These are phyloP conservation scores for Syzygium oleosum DNA, from an alignment of 345 rosid genomes.

Conservation along the genomic window DNA sequence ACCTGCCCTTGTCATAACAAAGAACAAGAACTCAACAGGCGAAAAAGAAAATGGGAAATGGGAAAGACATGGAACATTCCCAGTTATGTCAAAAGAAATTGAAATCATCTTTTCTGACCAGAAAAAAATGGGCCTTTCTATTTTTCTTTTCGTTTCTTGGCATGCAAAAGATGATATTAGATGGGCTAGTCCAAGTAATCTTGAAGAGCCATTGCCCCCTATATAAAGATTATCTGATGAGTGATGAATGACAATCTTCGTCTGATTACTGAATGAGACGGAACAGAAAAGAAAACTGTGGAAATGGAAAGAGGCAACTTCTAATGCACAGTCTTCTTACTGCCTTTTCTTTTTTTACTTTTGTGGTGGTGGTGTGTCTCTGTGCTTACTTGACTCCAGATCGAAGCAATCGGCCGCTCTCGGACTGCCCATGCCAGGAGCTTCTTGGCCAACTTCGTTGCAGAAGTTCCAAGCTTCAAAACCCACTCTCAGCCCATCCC, in stretches of 20 bases:
- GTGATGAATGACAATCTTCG: not conserved
- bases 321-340: not conserved
- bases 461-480: conserved; percentile 96
- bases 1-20: not conserved
- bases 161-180: not conserved
- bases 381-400: conserved; percentile 16
- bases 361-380: not conserved
- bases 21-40: not conserved
- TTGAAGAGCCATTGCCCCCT: not conserved
- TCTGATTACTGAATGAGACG: not conserved
- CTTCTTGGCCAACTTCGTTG: conserved; percentile 81
- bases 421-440: conserved; percentile 68
- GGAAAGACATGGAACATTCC: not conserved
- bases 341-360: not conserved
- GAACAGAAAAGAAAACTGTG: not conserved
- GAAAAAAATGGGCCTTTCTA: not conserved
- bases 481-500: conserved; percentile 69
- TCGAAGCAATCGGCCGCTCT: conserved; percentile 85
- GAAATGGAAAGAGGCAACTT: not conserved
- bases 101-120: not conserved
- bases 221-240: not conserved
- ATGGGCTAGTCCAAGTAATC: not conserved
- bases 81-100: not conserved
- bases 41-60: not conserved
- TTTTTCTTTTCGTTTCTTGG: not conserved